Evolutionary conservation across 2,329 filamentous ascomycete species (phyloP).

Genomic region (Alternaria brassicicola): DNA sequence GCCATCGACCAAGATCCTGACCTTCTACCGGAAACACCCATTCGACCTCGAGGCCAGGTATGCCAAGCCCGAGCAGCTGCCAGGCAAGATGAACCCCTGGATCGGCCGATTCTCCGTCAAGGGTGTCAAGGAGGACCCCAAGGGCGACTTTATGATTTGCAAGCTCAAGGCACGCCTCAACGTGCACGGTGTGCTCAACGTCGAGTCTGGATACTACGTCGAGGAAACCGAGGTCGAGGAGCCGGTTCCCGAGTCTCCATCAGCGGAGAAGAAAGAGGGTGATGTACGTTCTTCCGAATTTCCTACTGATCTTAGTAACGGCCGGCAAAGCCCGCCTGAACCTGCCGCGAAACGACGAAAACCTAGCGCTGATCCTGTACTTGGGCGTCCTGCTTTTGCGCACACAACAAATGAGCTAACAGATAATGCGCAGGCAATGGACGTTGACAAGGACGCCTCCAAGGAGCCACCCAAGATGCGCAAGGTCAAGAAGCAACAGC

Average conservation of each 20-base stretch:
- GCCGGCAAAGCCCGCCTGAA: constrained; percentile 27
- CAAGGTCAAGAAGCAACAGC: constrained; percentile 99
- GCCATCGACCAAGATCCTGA: constrained; percentile 98
- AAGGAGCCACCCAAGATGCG: constrained; percentile 74
- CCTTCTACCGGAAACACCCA: constrained; percentile 97
- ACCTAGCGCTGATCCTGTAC: constrained; percentile 29
- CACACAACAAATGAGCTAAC: constrained; percentile 37
- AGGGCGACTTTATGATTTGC: constrained; percentile 99
- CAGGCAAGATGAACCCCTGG: constrained; percentile 90
- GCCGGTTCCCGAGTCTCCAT: constrained; percentile 74
- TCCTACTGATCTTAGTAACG: constrained; percentile 30
- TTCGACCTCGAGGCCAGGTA: constrained; percentile 97
- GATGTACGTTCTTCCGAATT: constrained; percentile 66
- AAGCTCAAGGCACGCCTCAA: constrained; percentile 98
- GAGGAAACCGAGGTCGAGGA: constrained; percentile 98
- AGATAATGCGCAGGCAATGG: constrained; percentile 44
- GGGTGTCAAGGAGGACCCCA: constrained; percentile 89
- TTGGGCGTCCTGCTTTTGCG: constrained; percentile 36
- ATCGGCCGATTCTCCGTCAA: constrained; percentile 98
- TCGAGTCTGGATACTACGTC: constrained; percentile 96
- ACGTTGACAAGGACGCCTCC: constrained; percentile 48
- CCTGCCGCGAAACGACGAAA: constrained; percentile 44
- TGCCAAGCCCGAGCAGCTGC: constrained; percentile 81
- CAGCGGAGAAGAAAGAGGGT: constrained; percentile 65
- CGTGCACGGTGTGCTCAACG: constrained; percentile 92